Evolutionary conservation across 164 flowering plant species (phyloP).

Genomic region (Tetrastigma voinierianum): DNA sequence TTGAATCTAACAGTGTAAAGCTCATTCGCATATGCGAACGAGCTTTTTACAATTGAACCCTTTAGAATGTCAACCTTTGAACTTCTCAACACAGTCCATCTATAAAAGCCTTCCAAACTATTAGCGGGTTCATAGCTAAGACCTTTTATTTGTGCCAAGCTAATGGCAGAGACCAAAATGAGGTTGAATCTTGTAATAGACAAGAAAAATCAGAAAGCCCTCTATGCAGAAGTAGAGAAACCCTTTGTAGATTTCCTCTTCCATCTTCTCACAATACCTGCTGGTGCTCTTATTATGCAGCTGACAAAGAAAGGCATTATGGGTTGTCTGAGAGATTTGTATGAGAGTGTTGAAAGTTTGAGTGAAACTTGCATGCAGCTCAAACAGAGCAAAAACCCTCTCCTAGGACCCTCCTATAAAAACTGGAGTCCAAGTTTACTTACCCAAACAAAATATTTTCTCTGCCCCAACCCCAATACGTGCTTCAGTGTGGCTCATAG

Average conservation of each 20-base stretch:
- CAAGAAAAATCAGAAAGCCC: neutral
- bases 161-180: neutral
- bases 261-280: conserved; percentile 16
- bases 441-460: neutral
- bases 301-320: conserved; percentile 5
- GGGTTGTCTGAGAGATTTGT: conserved; percentile 18
- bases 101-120: no score
- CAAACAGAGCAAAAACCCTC: neutral
- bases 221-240: conserved; percentile 11
- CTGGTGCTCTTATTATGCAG: conserved; percentile 15
- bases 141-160: no score
- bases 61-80: no score
- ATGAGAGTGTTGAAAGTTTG: conserved; percentile 19
- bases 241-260: conserved; percentile 19
- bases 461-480: neutral
- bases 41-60: no score
- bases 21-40: no score
- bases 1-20: no score
- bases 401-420: neutral
- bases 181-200: conserved; percentile 14
- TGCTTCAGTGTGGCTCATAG: neutral
- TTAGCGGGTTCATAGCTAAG: no score
- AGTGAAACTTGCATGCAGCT: conserved; percentile 13
- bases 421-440: no score
- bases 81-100: no score